Conservation (phyloP, 805 yeast genomes). For the Saccharomycopsis javanensis region DNA sequence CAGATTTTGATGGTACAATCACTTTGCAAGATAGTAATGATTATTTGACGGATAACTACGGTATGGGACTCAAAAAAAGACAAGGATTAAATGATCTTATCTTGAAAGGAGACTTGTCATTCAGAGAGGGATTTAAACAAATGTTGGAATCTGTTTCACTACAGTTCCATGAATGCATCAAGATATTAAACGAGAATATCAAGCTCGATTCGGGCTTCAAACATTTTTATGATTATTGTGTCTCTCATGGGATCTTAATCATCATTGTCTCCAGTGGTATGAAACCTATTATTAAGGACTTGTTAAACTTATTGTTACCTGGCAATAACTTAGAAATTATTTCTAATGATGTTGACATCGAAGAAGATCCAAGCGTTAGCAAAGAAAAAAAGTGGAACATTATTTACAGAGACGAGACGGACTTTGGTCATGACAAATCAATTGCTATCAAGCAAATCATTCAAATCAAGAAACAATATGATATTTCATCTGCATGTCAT, state of each 20-base stretch:
- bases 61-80: conserved; percentile 70
- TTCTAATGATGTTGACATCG: conserved; percentile 60
- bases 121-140: conserved; percentile 72
- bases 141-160: conserved; percentile 69
- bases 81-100: conserved; percentile 60
- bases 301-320: conserved; percentile 45
- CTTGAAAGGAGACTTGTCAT: conserved; percentile 53
- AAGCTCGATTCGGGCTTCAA: conserved; percentile 86
- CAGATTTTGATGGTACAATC: conserved; percentile 98
- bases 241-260: conserved; percentile 62
- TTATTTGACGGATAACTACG: conserved; percentile 76
- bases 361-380: conserved; percentile 27
- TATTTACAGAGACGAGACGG: conserved; percentile 72
- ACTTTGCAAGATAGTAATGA: conserved; percentile 94
- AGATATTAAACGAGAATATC: conserved; percentile 52
- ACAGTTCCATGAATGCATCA: conserved; percentile 78
- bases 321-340: conserved; percentile 78
- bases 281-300: conserved; percentile 80
- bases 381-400: conserved; percentile 70
- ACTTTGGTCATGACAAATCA: conserved; percentile 94
- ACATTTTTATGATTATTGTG: conserved; percentile 72
- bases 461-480: conserved; percentile 25
- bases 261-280: conserved; percentile 88
- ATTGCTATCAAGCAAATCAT: conserved; percentile 51
- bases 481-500: conserved; percentile 24